Evolutionary conservation across 371 early-diverging fungal genomes (phyloP), one percentile per base, ranked within the genome.

Genomic region (Polyrhizophydium stewartii): DNA sequence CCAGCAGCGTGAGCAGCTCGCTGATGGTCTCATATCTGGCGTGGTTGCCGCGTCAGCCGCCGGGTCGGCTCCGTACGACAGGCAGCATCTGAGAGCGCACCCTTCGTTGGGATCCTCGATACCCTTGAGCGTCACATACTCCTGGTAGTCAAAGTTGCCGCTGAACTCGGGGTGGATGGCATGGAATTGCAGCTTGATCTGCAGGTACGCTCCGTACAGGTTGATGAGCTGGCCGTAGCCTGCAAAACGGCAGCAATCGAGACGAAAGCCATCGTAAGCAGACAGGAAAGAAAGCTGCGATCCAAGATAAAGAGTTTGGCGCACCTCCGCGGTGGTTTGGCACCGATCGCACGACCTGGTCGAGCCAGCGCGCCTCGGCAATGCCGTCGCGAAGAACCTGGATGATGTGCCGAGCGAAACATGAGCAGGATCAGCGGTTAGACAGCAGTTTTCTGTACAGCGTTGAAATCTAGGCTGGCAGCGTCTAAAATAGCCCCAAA

Each of bases 71-170:
- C 7, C 35, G 13, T 3, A 35, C 13, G 35, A 3, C 35, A 35
- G 2, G 12, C 32, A 24, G 28, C 40, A 31, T 21, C 24, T 40
- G 24, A 27, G 25, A 17, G 22, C 24, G 58, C 84, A 95, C 85
- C 98, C 97, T 84, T 96, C 97, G 73, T 98, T 95, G 16, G 96
- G 96, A 77, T 97, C 96, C 66, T 94, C 92, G 56, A 93, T 90
- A 46, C 92, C 91, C 71, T 90, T 90, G 59, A 96, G 77, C 38
- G 92, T 89, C 32, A 93, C 86, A 60, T 96, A 98, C 67, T 98
- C 98, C 63, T 97, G 91, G 72, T 96, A 98, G 67, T 96, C 95
- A 76, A 98, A 97, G 58, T 83, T 87, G 28, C 93, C 97, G 58
- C 86, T 92, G 69, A 97, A 98, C 61, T 94, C 94, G 10, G 94